phyloP scores from a whole-genome alignment of 371 early-diverging fungal species.

The Vairimorpha necatrix region DNA sequence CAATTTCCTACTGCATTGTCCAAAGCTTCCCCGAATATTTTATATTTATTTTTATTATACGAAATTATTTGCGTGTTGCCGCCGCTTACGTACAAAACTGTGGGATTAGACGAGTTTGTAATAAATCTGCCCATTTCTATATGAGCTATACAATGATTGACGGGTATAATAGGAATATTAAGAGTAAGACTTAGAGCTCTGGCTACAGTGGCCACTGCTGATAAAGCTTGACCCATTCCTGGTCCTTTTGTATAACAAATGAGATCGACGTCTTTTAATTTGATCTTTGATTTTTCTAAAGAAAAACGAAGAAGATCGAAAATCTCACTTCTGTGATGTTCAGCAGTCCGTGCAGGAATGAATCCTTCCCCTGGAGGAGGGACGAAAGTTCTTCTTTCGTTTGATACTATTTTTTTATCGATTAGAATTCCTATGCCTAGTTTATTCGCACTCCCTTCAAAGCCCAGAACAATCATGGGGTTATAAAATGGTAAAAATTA shows the following conservation, averaged over 20 bases:
- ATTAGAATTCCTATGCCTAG: conserved; percentile 90
- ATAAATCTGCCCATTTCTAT: conserved; percentile 99
- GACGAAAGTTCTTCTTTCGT: conserved; percentile 84
- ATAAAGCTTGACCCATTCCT: conserved; percentile 93
- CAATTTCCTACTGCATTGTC: conserved; percentile 99
- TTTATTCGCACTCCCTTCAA: conserved; percentile 98
- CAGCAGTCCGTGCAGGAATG: conserved; percentile 85
- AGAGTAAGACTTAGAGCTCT: conserved; percentile 82
- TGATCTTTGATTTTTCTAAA: conserved; percentile 71
- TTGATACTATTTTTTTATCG: conserved; percentile 76
- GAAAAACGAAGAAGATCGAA: conserved; percentile 73
- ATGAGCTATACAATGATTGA: conserved; percentile 96
- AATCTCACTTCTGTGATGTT: conserved; percentile 81
- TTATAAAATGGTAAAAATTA: background rate
- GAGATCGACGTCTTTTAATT: conserved; percentile 73
- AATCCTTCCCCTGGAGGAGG: conserved; percentile 95
- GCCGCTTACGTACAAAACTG: conserved; percentile 95
- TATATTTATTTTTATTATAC: conserved; percentile 73
- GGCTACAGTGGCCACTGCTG: conserved; percentile 82
- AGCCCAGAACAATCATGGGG: conserved; percentile 59
- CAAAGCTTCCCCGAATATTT: conserved; percentile 96
- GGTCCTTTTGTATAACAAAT: conserved; percentile 97
- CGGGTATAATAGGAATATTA: conserved; percentile 85
- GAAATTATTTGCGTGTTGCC: conserved; percentile 99
- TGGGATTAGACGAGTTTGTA: conserved; percentile 86